Evolutionary conservation across 306 rosid genomes (phyloP), one percentile per base, ranked within the genome.

Genomic region (Acacia confusa): DNA sequence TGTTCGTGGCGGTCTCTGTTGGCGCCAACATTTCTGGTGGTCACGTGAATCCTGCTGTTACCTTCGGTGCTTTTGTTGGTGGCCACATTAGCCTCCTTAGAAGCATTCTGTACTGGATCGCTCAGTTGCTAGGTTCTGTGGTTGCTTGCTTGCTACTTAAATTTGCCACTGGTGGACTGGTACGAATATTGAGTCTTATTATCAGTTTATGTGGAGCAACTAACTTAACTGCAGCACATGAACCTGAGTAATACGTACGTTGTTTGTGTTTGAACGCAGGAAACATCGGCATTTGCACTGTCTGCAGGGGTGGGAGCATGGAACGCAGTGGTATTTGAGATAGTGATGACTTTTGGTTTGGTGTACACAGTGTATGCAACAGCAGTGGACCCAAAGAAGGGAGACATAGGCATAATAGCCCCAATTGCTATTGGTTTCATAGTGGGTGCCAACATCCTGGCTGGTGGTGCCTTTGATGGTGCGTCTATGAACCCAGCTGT

Each of bases 401-500:
- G 96, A 6, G 80, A 80, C 82, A 53, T 91, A 13, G 91, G 93
- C n/a, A 91, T 85, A 9, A 78, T 91, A 74, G 96, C 96, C 38
- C 96, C 96, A 7, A 81, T 91, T 64, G 96, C 96, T 8, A 91
- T 91, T 71, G 96, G 96, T 78, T 88, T 91, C 86, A 86, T 89
- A 9, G 96, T 91, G 48, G 96, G 89, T 11, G 96, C 93, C 41
- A 91, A 91, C 89, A 91, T 91, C 77, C 82, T 91, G 58, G 93
- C 86, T 3, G 96, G 93, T 12, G 96, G 92, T 30, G 96, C 96
- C 47, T 91, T 91, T 27, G 96, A 91, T 1, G 96, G 96, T 47
- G 96, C 89, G 9, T 91, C 93, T 61, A 91, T 91, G 96, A 91
- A 91, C 89, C 96, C 93, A 1, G 92, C 93, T 0, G 93, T 88